phyloP scores from a whole-genome alignment of 371 early-diverging fungal species.

The Actinomortierella wolfii region DNA sequence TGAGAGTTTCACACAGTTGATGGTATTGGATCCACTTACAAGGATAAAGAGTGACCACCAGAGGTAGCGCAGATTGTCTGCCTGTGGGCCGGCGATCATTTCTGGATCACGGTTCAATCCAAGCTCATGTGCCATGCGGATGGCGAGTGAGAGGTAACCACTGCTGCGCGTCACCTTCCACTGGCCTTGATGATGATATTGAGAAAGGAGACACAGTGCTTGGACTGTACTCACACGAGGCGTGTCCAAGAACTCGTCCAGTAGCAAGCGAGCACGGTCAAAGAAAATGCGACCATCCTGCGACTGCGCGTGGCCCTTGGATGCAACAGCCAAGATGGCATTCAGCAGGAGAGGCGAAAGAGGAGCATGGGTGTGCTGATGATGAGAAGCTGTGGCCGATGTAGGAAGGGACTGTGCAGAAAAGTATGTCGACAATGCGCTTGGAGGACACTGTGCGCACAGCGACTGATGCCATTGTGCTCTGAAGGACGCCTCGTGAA shows the following conservation, averaged over 20 bases:
- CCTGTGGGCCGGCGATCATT: constrained; percentile 33
- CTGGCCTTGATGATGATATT: constrained; percentile 67
- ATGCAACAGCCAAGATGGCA: constrained; percentile 70
- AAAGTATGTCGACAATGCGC: not conserved
- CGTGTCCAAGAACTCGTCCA: constrained; percentile 71
- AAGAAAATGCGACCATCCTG: constrained; percentile 46
- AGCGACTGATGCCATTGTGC: constrained; percentile 31
- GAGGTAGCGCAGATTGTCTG: constrained; percentile 34
- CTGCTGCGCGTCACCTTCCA: constrained; percentile 64
- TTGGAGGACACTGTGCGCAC: constrained; percentile 25
- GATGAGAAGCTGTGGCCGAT: constrained; percentile 15
- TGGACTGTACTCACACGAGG: constrained; percentile 73
- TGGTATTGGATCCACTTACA: constrained; percentile 12
- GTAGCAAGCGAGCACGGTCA: constrained; percentile 56
- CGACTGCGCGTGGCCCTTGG: constrained; percentile 22
- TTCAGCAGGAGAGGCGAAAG: constrained; percentile 66
- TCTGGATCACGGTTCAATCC: constrained; percentile 59
- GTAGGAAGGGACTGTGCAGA: constrained; percentile 6
- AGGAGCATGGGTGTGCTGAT: constrained; percentile 23
- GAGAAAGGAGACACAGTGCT: constrained; percentile 70
- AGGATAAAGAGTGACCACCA: constrained; percentile 48
- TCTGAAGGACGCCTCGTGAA: constrained; percentile 63
- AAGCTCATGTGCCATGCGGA: constrained; percentile 77
- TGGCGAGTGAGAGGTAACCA: constrained; percentile 75
- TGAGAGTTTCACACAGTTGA: too few species aligned